Conservation (phyloP, 768 basidiomycete genomes). For the Tubosaeta sp. region DNA sequence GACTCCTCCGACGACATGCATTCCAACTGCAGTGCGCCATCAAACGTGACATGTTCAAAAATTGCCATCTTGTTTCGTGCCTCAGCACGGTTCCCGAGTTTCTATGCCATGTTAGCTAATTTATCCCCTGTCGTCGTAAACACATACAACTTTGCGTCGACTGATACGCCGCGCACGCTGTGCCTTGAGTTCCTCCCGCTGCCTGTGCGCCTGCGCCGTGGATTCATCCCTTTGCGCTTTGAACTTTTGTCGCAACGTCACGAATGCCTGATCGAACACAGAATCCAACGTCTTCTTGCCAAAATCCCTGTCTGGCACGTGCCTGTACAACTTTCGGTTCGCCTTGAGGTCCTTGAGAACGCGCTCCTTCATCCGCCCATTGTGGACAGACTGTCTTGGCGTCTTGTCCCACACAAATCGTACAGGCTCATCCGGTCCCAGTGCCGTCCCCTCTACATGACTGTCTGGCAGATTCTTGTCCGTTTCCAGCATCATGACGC, state of each 20-base stretch:
- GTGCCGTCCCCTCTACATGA: conserved; percentile 48
- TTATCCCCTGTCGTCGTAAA: neutral
- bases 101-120: conserved; percentile 30
- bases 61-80: conserved; percentile 48
- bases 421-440: conserved; percentile 49
- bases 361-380: conserved; percentile 64
- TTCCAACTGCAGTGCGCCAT: conserved; percentile 65
- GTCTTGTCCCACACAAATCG: conserved; percentile 83
- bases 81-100: conserved; percentile 62
- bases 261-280: conserved; percentile 68
- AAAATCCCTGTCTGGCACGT: conserved; percentile 66
- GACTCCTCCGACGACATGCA: conserved; percentile 85
- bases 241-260: conserved; percentile 65
- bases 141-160: conserved; percentile 60
- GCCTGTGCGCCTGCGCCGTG: conserved; percentile 41
- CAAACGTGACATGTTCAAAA: conserved; percentile 63
- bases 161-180: conserved; percentile 55
- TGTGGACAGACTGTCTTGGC: conserved; percentile 68
- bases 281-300: conserved; percentile 54
- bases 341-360: conserved; percentile 57
- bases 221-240: conserved; percentile 51
- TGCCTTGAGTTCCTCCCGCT: conserved; percentile 59
- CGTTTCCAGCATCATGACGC: conserved; percentile 50
- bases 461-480: conserved; percentile 61
- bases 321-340: conserved; percentile 52